Base-by-base conservation (phyloP, 2,329 filamentous ascomycete genomes). In the Aspergillus aculeatinus region DNA sequence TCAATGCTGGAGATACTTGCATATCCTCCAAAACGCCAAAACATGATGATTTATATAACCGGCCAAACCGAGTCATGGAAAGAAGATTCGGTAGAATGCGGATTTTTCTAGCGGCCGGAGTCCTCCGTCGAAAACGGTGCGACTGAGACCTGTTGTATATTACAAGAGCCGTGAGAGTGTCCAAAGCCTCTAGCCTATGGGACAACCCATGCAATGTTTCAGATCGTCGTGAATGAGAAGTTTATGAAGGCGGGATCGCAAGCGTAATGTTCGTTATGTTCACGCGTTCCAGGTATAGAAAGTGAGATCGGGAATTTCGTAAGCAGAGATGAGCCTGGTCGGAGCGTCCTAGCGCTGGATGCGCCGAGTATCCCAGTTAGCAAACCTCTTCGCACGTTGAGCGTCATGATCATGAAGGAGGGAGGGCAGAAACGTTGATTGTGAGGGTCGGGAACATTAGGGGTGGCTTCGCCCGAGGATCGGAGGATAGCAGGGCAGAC, bases 1-100 rank as follows among this genome's bases (percentile, higher is more conserved):
- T 98, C 95, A 79, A 99, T 92, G 74, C 93, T 90, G 72, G 94
- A 97, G 80, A 96, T 90, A 84, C 92, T 96, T 83, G 93, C 91
- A 85, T 98, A 98, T 74, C 92, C 92, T 85, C 95, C 94, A 85
- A 98, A 99, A 81, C 94, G 90, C 95, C 95, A 99, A 81, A 99
- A 99, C 95, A 99, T 99, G 82, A 79, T 94, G 88, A 72, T 73
- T 69, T 77, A 75, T 70, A 71, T 69, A 70, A 68, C 64, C 63
- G 66, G 60, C 61, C 66, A 65, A 65, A 69, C 69, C 68, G 63
- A 72, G 68, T 75, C 74, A 76, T 76, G 72, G 68, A 72, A 74
- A 66, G 60, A 58, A 55, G 52, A 58, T n/a, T 51, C 55, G 51
- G 59, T 65, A 67, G 64, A 57, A 59, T 61, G 62, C 60, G 58